These are phyloP conservation scores for Halophytophthora batemanensis DNA, from an alignment of 352 stramenopile genomes.

Conservation along the genomic window DNA sequence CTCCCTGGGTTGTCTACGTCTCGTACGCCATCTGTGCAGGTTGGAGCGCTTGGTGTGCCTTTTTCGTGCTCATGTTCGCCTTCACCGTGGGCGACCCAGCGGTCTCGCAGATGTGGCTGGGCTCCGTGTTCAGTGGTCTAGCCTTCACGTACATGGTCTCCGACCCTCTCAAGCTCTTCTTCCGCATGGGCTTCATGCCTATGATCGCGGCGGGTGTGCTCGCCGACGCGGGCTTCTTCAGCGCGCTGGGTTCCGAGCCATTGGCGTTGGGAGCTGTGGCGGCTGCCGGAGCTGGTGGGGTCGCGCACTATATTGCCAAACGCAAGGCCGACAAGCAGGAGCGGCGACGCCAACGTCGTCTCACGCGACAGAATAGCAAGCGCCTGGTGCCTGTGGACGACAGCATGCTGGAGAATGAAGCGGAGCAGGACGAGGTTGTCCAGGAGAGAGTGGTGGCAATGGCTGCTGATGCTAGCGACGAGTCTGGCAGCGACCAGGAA, in stretches of 20 bases:
- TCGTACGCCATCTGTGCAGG: constrained; percentile 56
- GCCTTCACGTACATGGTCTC: constrained; percentile 59
- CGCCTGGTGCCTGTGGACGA: constrained; percentile 29
- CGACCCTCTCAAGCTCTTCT: constrained; percentile 69
- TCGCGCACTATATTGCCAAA: constrained; percentile 47
- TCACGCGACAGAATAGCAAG: constrained; percentile 19
- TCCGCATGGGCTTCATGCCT: constrained; percentile 68
- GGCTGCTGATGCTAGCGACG: constrained; percentile 5
- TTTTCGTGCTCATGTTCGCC: constrained; percentile 71
- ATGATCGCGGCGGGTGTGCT: constrained; percentile 55
- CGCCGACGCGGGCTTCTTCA: constrained; percentile 53
- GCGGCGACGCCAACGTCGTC: constrained; percentile 5
- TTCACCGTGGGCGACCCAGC: constrained; percentile 49
- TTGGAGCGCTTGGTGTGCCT: constrained; percentile 57
- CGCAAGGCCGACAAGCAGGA: constrained; percentile 17
- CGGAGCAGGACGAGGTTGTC: neutral
- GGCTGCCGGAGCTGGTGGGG: constrained; percentile 35
- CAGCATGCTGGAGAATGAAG: neutral
- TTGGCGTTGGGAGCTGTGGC: constrained; percentile 43
- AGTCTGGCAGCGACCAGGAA: constrained; percentile 7
- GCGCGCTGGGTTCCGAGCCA: constrained; percentile 39
- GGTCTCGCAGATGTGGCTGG: constrained; percentile 63
- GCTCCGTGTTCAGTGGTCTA: constrained; percentile 50
- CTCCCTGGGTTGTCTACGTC: constrained; percentile 71
- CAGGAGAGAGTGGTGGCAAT: constrained; percentile 15